Evolutionary conservation across 345 rosid genomes (phyloP).

Genomic region (Angophora floribunda): DNA sequence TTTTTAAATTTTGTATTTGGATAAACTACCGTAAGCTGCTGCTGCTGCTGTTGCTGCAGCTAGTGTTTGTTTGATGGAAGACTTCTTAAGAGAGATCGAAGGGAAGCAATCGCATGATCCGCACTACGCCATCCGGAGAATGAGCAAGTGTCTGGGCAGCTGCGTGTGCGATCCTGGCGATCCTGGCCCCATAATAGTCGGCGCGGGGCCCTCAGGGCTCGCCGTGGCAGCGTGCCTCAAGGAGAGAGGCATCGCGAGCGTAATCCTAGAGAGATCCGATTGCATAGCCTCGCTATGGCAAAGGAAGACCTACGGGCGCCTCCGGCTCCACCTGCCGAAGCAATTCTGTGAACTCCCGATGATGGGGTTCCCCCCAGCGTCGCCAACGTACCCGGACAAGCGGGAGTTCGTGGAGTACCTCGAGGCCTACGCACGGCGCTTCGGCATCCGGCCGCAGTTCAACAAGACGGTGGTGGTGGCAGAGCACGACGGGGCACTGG

Average conservation of each 20-base stretch:
- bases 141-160: neutral
- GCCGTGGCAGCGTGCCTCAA: conserved; percentile 71
- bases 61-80: conserved; percentile 28
- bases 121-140: conserved; percentile 9
- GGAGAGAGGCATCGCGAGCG: conserved; percentile 25
- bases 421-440: conserved; percentile 29
- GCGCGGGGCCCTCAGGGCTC: conserved; percentile 80
- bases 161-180: conserved; percentile 13
- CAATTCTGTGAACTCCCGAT: conserved; percentile 75
- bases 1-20: neutral
- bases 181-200: conserved; percentile 54
- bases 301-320: conserved; percentile 65
- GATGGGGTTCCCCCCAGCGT: conserved; percentile 44
- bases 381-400: conserved; percentile 69
- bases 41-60: neutral
- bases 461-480: conserved; percentile 42
- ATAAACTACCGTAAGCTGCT: neutral
- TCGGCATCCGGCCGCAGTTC: conserved; percentile 44
- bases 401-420: conserved; percentile 63
- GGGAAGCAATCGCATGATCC: conserved; percentile 78
- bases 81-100: conserved; percentile 53
- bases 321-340: conserved; percentile 74
- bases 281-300: conserved; percentile 86
- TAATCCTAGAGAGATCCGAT: conserved; percentile 59
- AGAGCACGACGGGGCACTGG: conserved; percentile 26